Evolutionary conservation across 768 basidiomycete genomes (phyloP).

Genomic region (Wakefieldia striispora): DNA sequence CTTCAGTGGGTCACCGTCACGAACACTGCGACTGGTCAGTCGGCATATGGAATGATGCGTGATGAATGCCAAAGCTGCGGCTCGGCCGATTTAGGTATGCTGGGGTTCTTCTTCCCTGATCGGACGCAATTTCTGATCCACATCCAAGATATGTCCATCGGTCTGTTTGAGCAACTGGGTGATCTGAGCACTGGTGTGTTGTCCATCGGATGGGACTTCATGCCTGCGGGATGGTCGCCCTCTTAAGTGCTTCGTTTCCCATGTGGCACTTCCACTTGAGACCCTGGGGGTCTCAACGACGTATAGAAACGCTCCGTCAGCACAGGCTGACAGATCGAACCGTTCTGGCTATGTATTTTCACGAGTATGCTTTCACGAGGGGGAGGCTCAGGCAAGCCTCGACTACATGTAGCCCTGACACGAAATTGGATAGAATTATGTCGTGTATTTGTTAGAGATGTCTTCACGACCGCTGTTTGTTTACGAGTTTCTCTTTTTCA

Average conservation of each 20-base stretch:
- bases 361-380: slow-evolving; percentile 7
- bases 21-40: slow-evolving; percentile 53
- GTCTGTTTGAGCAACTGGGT: slow-evolving; percentile 54
- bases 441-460: slow-evolving; percentile 22
- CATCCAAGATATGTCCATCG: slow-evolving; percentile 61
- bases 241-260: slow-evolving; percentile 28
- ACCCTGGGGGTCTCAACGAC: slow-evolving; percentile 6
- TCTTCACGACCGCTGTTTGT: slow-evolving; percentile 9
- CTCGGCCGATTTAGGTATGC: slow-evolving; percentile 53
- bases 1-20: slow-evolving; percentile 57
- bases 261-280: neutral
- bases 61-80: slow-evolving; percentile 63
- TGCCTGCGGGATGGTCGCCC: slow-evolving; percentile 42
- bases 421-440: slow-evolving; percentile 15
- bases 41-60: slow-evolving; percentile 46
- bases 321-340: slow-evolving; percentile 15
- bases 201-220: slow-evolving; percentile 60
- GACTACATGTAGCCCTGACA: slow-evolving; percentile 10
- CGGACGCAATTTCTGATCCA: slow-evolving; percentile 3
- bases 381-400: slow-evolving; percentile 21
- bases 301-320: slow-evolving; percentile 17
- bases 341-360: slow-evolving; percentile 24
- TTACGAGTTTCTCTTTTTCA: neutral
- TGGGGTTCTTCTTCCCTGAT: neutral
- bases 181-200: slow-evolving; percentile 49